phyloP scores from a whole-genome alignment of 78 protist genomes.

The Creolimax fragrantissima region DNA sequence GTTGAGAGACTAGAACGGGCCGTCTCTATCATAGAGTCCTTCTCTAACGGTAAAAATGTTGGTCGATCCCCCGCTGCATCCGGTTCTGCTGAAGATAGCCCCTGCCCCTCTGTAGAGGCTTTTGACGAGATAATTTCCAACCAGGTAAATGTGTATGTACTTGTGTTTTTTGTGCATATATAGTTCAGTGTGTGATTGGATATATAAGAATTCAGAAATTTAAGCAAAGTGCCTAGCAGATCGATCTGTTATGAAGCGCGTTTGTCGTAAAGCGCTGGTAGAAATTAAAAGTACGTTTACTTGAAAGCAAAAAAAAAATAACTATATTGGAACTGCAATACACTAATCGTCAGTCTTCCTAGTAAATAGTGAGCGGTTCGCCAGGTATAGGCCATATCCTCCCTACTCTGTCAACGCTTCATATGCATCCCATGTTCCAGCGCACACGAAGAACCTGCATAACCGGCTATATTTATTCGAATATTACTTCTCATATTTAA shows the following conservation, averaged over 20 bases:
- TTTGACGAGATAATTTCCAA: conserved; percentile 4
- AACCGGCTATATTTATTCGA: background rate
- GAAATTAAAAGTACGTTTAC: background rate
- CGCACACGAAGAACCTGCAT: background rate
- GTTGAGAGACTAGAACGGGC: conserved; percentile 4
- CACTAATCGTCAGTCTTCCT: no score
- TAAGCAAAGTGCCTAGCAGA: background rate
- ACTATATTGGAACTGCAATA: no score
- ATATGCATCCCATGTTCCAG: background rate
- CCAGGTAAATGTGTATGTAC: no score
- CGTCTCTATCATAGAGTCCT: background rate
- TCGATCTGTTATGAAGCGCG: background rate
- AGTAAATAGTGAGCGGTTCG: no score
- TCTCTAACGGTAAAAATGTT: background rate
- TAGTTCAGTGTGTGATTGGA: background rate
- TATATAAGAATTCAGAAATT: background rate
- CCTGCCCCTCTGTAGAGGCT: background rate
- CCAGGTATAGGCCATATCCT: no score
- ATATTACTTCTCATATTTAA: background rate
- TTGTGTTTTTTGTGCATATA: no score
- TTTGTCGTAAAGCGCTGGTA: background rate
- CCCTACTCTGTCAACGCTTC: background rate
- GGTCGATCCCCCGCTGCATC: background rate
- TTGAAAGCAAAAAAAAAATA: no score
- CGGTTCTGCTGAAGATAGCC: background rate